Evolutionary conservation across 768 basidiomycete genomes (phyloP), one percentile per base, ranked within the genome.

Genomic region (Suillus placidus): DNA sequence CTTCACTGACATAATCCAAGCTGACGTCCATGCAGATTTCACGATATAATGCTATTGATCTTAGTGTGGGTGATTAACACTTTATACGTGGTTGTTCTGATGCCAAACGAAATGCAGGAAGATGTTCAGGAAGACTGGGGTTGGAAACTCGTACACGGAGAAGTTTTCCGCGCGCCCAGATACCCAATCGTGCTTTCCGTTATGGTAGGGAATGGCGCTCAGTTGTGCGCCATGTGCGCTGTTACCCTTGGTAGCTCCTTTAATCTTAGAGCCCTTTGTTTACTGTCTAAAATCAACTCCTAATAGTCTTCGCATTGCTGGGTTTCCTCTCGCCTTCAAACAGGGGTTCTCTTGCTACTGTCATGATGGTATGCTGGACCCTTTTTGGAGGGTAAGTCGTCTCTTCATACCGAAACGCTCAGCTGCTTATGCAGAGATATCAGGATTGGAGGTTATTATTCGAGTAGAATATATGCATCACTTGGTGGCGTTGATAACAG

Each of bases 101-200:
- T 56, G 23, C 65, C 20, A 9, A 55, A 38, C 42, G 2, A 32
- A 38, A 38, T 64, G 40, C 68, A 94, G 92, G 95, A 97, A 73
- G 95, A 97, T 71, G 92, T 97, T 3, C 94, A 96, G 77, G 97
- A 99, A 80, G 97, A 99, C 71, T 97, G 91, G 86, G 97, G 97
- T 2, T 99, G 97, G 97, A 99, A 99, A 74, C 86, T 99, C 20
- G 89, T 99, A 30, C 95, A 97, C 70, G 95, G 95, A 26, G 97
- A 99, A 78, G 93, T 99, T 20, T 99, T 98, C 83, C 87, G 97
- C 26, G 81, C 89, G 1, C 97, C 97, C 1, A 79, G 80, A 54
- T 84, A 89, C 62, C 88, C 94, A 0, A 87, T 95, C 83, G 68
- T 90, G 9, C 80, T 99, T 9, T 89, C 94, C 4, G 85, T 95